Base-by-base conservation (phyloP, 2,329 filamentous ascomycete species). In the Aureobasidium sp. region DNA sequence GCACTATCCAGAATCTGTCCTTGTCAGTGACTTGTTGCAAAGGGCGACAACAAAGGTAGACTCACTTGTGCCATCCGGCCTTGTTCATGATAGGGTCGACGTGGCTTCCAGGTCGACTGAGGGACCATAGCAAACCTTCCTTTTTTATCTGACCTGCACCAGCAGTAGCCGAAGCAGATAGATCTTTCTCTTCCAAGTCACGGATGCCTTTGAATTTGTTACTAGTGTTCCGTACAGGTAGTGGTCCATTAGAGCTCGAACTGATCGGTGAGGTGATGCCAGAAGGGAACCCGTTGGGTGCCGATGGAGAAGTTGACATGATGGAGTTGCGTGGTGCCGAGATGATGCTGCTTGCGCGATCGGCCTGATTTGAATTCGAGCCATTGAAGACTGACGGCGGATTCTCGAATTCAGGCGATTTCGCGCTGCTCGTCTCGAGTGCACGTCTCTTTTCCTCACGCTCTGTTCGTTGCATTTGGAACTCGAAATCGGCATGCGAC, bases 61-160 rank as follows among this genome's bases (percentile, higher is more conserved):
- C 44, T 48, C n/a, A 48, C 88, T 98, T 98, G 70, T 98, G 93
- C 93, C 93, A 98, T 47, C 89, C 90, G 68, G 97, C 96, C 66
- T 96, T 97, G 61, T 98, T 76, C 16, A 89, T 90, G 61, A 93
- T 89, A 8, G 93, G 93, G 67, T 98, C 94, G 24, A 93, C 90
- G 68, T 98, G 93, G 54, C 89, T 91, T 16, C 90, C 90, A 3
- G 91, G 91, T 58, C 89, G 82, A 65, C 91, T 97, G 39, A 97
- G 74, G 22, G 94, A 90, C 93, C 93, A 98, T 6, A 98, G 71
- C 8, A 98, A 75, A 5, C 93, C 94, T 72, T 98, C 93, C 66
- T 97, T 98, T 39, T 88, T 81, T 60, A 91, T 85, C 40, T 85
- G 79, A 4, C 78, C 79, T 59, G 68, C 69, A 35, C 76, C 75